Base-by-base conservation (phyloP, 495 filamentous ascomycete genomes). In the Aspergillus funiculosus region DNA sequence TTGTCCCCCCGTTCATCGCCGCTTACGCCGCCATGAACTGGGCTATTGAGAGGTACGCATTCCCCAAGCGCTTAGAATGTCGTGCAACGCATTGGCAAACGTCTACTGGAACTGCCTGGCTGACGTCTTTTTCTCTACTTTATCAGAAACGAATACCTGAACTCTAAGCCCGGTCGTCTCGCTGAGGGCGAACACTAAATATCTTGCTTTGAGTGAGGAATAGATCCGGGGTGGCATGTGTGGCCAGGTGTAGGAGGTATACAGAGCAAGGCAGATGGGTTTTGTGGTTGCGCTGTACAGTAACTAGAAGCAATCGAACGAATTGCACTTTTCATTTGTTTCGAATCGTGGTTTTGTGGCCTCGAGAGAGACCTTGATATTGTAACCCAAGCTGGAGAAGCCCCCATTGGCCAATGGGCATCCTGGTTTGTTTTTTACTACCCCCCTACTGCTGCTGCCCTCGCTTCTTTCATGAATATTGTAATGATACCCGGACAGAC, bases 131-230 rank as follows among this genome's bases (percentile, higher is more conserved):
- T 18, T 39, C 25, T 48, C 15, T 3, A 40, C 19, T 34, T 18
- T 45, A 94, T n/a, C n/a, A n/a, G 89, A 65, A 95, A 95, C 73
- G 77, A 94, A 59, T 92, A 83, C 72, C 75, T 92, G 55, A 92
- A 94, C 78, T 92, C 86, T 58, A 95, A 95, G 79, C 74, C 77
- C 30, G 89, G 89, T 32, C 86, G 87, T 49, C 70, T 77, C 41
- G 58, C 60, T 14, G 64, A 67, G 61, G 58, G 54, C 41, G 61
- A 62, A 0, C 62, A 68, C 52, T 73, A 70, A 69, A 66, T 58
- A 39, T 30, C 28, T 39, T 21, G 19, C 18, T 28, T 27, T 26
- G 7, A 34, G 32, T n/a, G 32, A 43, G 18, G 46, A 14, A 39
- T 46, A n/a, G 15, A 38, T 36, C 20, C 30, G 13, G 30, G 20